Base-by-base conservation (phyloP, 2,329 filamentous ascomycete genomes). In the Leptographium radiaticola region DNA sequence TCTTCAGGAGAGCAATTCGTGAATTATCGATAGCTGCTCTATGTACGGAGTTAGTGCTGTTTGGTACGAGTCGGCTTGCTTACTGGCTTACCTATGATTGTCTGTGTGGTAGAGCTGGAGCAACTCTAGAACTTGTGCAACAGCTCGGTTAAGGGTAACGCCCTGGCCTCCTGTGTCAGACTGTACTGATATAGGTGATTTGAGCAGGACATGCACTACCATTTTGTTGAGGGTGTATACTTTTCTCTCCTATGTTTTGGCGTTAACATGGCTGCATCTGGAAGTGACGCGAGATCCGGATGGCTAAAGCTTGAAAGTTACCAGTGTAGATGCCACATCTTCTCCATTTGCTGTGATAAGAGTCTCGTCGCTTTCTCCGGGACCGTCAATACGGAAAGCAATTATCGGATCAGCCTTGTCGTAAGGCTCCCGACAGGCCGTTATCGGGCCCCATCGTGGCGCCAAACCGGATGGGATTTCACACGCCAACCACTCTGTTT, bases 1-100 rank as follows among this genome's bases (percentile, higher is more conserved):
- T 59, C 36, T 63, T 61, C 16, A 70, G 59, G 1, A 61, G 59
- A 30, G 53, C 51, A 45, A 66, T 66, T 49, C 63, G 62, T 2
- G 57, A 52, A 13, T 62, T 36, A 7, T 43, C 30, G 6, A 16
- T 15, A 36, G 25, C 12, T n/a, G 33, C n/a, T 33, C 39, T 51
- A 25, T 7, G 10, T 6, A 36, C 9, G 38, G 6, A 49, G n/a
- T 25, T 36, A 38, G 15, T 30, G 11, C 25, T 36, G 11, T 11
- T n/a, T 16, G 13, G 13, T 45, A 31, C 11, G 16, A 12, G 25
- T 16, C 43, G 8, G 13, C 25, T 45, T 31, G 43, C 13, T 31
- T 31, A 5, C 12, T 45, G 0, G 7, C 48, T 16, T 40, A 40
- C 48, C 13, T 31, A 18, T 38, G 9, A 34, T 10, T 16, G 15